Conservation (phyloP, 768 basidiomycete genomes). For the Termitomyces eurrhizus region DNA sequence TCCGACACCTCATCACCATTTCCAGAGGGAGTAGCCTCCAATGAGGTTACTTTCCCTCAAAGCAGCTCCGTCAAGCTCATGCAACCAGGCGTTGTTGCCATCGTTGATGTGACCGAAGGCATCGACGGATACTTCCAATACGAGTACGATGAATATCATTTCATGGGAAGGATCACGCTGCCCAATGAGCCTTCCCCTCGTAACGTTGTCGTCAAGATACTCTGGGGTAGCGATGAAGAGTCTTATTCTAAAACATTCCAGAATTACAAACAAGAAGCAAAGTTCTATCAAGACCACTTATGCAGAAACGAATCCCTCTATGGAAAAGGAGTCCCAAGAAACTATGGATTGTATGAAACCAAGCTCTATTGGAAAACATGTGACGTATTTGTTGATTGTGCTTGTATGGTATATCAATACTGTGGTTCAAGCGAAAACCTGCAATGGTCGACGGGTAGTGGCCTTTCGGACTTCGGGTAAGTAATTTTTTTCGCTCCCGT, state of each 20-base stretch:
- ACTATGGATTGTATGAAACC: neutral
- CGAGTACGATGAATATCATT: too few species aligned
- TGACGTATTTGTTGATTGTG: neutral
- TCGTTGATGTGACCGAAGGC: too few species aligned
- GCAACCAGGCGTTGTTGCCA: too few species aligned
- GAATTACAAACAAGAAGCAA: neutral
- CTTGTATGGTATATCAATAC: neutral
- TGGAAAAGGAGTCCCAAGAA: neutral
- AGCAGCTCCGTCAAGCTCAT: too few species aligned
- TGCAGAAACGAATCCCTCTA: neutral
- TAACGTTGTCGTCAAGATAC: too few species aligned
- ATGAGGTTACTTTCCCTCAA: neutral
- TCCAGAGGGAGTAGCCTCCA: neutral
- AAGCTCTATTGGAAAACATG: neutral
- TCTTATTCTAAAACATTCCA: neutral
- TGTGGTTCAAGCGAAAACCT: neutral
- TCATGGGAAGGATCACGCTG: too few species aligned
- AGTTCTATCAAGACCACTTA: neutral
- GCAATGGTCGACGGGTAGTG: neutral
- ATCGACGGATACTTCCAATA: neutral
- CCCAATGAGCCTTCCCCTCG: too few species aligned
- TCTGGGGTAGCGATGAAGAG: too few species aligned
- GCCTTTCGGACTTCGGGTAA: neutral
- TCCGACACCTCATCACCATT: neutral
- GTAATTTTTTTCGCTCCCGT: neutral